Evolutionary conservation across 768 basidiomycete genomes (phyloP), one percentile per base, ranked within the genome.

Genomic region (Pulveroboletus sp.): DNA sequence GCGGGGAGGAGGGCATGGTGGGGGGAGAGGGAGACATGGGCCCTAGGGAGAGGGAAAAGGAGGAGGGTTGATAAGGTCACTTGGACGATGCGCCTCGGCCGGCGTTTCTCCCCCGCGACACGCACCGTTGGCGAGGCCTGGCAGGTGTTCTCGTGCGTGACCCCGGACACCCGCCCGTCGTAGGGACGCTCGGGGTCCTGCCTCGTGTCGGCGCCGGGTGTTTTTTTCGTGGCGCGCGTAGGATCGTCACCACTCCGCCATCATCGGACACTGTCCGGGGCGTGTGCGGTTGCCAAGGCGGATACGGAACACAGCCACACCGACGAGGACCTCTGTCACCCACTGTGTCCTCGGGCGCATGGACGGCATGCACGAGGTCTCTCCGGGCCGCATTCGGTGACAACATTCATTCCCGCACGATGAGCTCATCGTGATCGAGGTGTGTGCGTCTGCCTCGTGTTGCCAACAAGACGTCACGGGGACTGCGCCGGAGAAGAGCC

Each of bases 121-220:
- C 40, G 60, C 63, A 53, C 52, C 63, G 60, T 63, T 61, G 63
- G 63, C 58, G 60, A 65, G 60, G 65, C 48, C 55, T 48, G 58
- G 50, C 46, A 53, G 27, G 37, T 51, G 45, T 27, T 33, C 38
- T 43, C 54, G 49, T 50, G 62, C 52, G 52, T 27, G 5, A 27
- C 25, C 25, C n/a, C n/a, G n/a, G n/a, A n/a, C n/a, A n/a, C n/a
- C n/a, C n/a, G n/a, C n/a, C n/a, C n/a, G 50, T 52, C 55, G 61
- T 54, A 60, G 9, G 29, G 2, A 5, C n/a, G 0, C 6, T 29
- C 33, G 58, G 64, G 62, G 59, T 56, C 53, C 43, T 51, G 65
- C 63, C 63, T 65, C 63, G 65, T 65, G 63, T 65, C 60, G 57
- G 65, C 62, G 65, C 59, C 61, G 53, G 34, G 6, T 7, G 8